A percentile compares a stretch with the other conserved stretches of the same genome.
Evolutionary conservation across 805 yeast genomes (phyloP).

Genomic region (Lipomyces sp.): DNA sequence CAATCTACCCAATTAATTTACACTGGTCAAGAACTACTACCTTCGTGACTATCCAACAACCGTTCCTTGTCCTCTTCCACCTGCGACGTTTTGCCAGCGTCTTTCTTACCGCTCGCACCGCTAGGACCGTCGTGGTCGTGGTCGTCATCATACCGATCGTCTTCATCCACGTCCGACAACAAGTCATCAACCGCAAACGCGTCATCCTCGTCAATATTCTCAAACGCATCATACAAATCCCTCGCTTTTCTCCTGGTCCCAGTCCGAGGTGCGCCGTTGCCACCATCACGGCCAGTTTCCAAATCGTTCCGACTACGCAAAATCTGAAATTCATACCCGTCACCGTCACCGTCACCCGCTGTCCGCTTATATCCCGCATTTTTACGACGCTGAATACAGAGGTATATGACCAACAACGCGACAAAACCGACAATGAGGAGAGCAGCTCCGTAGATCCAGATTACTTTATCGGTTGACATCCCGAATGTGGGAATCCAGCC

Average conservation of each 20-base stretch:
- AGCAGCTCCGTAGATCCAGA: conserved; percentile 48
- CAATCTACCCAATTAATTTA: not conserved
- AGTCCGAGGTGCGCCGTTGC: conserved; percentile 5
- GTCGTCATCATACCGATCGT: conserved; percentile 24
- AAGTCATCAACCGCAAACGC: conserved; percentile 34
- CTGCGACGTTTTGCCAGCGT: not conserved
- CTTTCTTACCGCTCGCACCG: conserved; percentile 12
- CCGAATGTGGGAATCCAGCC: conserved; percentile 45
- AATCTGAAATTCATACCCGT: conserved; percentile 67
- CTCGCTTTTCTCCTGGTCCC: conserved; percentile 29
- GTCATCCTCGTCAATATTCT: conserved; percentile 36
- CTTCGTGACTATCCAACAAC: conserved; percentile 15
- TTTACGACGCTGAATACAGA: conserved; percentile 50
- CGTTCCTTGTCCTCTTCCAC: conserved; percentile 21
- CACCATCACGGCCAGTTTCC: conserved; percentile 7
- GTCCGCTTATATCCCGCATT: conserved; percentile 39
- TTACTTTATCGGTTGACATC: conserved; percentile 39
- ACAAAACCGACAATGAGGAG: conserved; percentile 54
- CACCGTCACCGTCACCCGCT: conserved; percentile 58
- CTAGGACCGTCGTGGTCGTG: not conserved
- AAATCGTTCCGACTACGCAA: conserved; percentile 46
- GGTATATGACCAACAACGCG: conserved; percentile 46
- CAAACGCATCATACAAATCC: conserved; percentile 36
- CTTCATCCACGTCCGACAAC: conserved; percentile 27
- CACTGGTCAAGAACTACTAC: conserved; percentile 12